Percentiles rank a stretch among this genome's conserved stretches.
phyloP scores from a whole-genome alignment of 2,329 filamentous ascomycete species.

The Metarhizium anisopliae region DNA sequence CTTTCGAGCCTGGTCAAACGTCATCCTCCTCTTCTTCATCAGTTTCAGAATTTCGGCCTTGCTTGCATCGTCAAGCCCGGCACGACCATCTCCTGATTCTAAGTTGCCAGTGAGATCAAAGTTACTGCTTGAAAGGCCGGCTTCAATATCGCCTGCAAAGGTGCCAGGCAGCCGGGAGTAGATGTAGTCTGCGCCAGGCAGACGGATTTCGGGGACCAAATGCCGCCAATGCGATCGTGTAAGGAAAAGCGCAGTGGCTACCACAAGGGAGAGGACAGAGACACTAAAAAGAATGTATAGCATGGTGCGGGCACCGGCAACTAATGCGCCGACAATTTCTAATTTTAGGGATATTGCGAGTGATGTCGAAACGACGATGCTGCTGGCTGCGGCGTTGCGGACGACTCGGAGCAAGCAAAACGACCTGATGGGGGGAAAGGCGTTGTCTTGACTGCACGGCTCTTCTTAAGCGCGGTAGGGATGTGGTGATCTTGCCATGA shows the following conservation, averaged over 20 bases:
- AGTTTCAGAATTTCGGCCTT: conserved; percentile 80
- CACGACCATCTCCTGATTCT: conserved; percentile 65
- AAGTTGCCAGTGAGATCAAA: conserved; percentile 82
- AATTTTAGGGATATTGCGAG: neutral
- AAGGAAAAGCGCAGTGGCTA: conserved; percentile 69
- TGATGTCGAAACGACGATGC: neutral
- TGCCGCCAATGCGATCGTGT: conserved; percentile 72
- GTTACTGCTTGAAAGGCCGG: conserved; percentile 70
- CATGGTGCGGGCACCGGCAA: conserved; percentile 41
- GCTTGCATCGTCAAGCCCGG: conserved; percentile 69
- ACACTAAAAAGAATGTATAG: conserved; percentile 72
- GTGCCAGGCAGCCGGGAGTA: conserved; percentile 70
- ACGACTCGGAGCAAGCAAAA: neutral
- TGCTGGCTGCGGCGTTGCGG: neutral
- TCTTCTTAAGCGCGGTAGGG: conserved; percentile 1
- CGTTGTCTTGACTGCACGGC: neutral
- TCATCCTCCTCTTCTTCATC: conserved; percentile 77
- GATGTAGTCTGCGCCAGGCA: conserved; percentile 50
- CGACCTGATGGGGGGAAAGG: neutral
- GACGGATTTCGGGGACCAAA: conserved; percentile 50
- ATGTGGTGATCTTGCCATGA: conserved; percentile 5
- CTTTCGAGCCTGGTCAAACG: conserved; percentile 84
- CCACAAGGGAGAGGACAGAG: conserved; percentile 60
- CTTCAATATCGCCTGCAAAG: conserved; percentile 80
- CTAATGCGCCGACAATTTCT: neutral